Evolutionary conservation across 1,284 basidiomycete species (phyloP).

Genomic region (Neolentinus lepideus): DNA sequence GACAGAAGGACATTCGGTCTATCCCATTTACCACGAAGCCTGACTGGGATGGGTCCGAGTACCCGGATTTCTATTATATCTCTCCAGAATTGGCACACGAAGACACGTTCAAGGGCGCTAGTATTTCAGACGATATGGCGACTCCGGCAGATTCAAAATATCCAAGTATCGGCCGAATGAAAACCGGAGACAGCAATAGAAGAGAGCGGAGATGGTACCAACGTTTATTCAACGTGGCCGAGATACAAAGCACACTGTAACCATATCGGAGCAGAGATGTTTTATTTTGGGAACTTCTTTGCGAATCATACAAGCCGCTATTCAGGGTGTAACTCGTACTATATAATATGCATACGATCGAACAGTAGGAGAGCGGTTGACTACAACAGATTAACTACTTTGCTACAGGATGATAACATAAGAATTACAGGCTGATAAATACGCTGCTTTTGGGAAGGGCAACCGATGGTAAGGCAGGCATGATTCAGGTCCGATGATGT

Average conservation of each 20-base stretch:
- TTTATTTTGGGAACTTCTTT: no score
- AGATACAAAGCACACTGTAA: no score
- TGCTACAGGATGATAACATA: background rate
- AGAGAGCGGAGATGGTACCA: background rate
- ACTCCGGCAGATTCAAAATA: background rate
- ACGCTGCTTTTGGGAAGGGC: background rate
- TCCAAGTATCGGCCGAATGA: background rate
- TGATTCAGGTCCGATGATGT: background rate
- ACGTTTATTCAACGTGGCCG: background rate
- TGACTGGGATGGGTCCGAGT: background rate
- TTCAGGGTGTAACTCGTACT: background rate
- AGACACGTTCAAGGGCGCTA: background rate
- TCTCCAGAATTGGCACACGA: background rate
- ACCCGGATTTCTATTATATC: background rate
- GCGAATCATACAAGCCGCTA: no score
- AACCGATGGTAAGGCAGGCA: no score
- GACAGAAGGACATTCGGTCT: background rate
- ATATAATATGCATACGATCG: background rate
- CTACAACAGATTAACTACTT: background rate
- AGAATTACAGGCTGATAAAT: background rate
- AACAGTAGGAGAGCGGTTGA: background rate
- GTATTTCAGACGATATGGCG: background rate
- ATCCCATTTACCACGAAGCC: background rate
- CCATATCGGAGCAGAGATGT: no score
- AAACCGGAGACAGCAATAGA: background rate